Evolutionary conservation across 306 rosid genomes (phyloP).

Genomic region (Canavalia gladiata): DNA sequence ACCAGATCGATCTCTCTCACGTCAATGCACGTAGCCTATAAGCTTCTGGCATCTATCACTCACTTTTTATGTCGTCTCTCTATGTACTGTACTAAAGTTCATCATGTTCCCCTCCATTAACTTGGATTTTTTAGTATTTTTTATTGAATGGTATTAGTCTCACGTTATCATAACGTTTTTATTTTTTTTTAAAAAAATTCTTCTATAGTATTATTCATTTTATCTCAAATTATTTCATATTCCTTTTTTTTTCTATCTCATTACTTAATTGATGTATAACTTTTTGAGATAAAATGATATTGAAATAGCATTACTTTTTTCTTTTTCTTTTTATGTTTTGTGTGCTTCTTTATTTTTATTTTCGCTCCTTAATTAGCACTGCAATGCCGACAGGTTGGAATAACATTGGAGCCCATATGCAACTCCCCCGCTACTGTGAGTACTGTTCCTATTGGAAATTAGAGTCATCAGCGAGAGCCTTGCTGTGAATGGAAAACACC

Average conservation of each 20-base stretch:
- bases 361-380: neutral
- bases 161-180: too few species aligned
- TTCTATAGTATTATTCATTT: too few species aligned
- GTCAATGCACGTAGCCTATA: neutral
- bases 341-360: neutral
- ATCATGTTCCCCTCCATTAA: constrained; percentile 21
- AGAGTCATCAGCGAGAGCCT: neutral
- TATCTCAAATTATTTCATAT: too few species aligned
- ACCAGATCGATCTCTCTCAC: constrained; percentile 11
- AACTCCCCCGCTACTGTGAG: neutral
- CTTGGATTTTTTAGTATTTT: neutral
- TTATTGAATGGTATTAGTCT: too few species aligned
- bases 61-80: constrained; percentile 15
- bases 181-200: too few species aligned
- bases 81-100: neutral
- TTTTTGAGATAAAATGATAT: too few species aligned
- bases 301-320: neutral
- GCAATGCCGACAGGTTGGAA: neutral
- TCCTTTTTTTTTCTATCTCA: too few species aligned
- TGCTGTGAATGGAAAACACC: neutral
- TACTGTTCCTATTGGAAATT: neutral
- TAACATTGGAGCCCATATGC: neutral
- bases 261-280: too few species aligned
- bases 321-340: neutral
- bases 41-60: constrained; percentile 11